Percentiles rank a stretch among this genome's conserved stretches.
These are phyloP conservation scores for Deinandra increscens DNA, from an alignment of 129 eudicot genomes.

Conservation along the genomic window DNA sequence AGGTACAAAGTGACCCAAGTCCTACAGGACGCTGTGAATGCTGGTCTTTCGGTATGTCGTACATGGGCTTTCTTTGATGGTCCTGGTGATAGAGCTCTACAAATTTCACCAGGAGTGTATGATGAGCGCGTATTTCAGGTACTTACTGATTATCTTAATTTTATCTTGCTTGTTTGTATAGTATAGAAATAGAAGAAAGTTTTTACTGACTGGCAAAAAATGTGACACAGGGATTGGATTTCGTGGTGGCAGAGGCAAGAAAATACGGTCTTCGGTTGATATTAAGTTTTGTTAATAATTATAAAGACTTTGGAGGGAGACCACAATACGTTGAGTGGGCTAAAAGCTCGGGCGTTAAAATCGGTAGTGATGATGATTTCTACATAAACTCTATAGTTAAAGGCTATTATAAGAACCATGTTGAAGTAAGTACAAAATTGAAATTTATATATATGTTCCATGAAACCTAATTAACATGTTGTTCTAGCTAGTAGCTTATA, in stretches of 20 bases:
- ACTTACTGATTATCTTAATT: no score
- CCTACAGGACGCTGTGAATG: constrained; percentile 56
- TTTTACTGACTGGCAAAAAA: no score
- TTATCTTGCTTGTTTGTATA: no score
- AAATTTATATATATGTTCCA: neutral
- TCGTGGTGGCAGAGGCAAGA: constrained; percentile 69
- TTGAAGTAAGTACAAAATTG: constrained; percentile 33
- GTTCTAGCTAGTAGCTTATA: neutral
- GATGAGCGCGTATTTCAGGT: constrained; percentile 87
- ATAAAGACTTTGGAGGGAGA: constrained; percentile 74
- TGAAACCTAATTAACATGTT: neutral
- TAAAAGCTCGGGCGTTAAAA: constrained; percentile 45
- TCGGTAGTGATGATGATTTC: constrained; percentile 50
- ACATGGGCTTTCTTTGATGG: constrained; percentile 94
- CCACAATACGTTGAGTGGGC: constrained; percentile 76
- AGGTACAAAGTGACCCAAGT: constrained; percentile 57
- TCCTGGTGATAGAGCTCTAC: constrained; percentile 59
- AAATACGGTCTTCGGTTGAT: constrained; percentile 54
- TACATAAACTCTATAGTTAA: constrained; percentile 46
- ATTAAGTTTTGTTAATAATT: constrained; percentile 67
- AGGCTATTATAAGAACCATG: constrained; percentile 57
- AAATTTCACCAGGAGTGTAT: constrained; percentile 71
- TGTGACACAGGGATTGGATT: constrained; percentile 73
- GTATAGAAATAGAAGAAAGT: no score
- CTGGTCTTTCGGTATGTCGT: constrained; percentile 75